Evolutionary conservation across 73 alveolate species (phyloP).

Genomic region (Tetrahymena thermophila): DNA sequence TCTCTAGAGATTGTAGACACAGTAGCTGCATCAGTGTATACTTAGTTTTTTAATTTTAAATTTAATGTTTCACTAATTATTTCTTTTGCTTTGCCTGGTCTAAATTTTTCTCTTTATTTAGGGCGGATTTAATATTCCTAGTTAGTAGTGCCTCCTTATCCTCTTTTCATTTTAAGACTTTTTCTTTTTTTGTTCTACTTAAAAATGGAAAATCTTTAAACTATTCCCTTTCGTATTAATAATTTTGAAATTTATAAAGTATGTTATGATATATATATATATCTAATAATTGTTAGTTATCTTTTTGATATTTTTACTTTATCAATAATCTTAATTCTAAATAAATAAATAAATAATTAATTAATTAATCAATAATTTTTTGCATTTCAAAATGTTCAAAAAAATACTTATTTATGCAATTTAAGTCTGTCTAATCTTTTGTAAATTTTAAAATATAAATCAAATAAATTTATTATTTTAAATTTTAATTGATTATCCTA

Average conservation of each 20-base stretch:
- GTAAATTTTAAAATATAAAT: too few relatives aligned
- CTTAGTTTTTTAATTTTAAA: slow-evolving; percentile 9
- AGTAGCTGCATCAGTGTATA: slow-evolving; percentile 29
- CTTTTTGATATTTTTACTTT: neutral
- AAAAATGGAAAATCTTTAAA: neutral
- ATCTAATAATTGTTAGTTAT: neutral
- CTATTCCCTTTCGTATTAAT: too few relatives aligned
- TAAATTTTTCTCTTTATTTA: slow-evolving; percentile 34
- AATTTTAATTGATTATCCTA: too few relatives aligned
- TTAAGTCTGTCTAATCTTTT: too few relatives aligned
- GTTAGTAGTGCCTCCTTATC: slow-evolving; percentile 5
- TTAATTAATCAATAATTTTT: too few relatives aligned
- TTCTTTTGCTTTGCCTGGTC: slow-evolving; percentile 26
- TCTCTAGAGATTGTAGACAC: slow-evolving; percentile 12
- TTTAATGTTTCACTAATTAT: slow-evolving; percentile 21
- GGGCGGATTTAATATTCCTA: slow-evolving; percentile 28
- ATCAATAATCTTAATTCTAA: neutral
- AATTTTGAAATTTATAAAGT: neutral
- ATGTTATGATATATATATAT: neutral
- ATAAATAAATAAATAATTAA: too few relatives aligned
- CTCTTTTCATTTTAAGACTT: neutral
- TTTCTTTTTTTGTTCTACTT: neutral
- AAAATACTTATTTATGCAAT: too few relatives aligned
- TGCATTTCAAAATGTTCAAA: too few relatives aligned
- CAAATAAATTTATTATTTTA: too few relatives aligned